Conservation (phyloP, 2,329 filamentous ascomycete species). For the Epichloe aotearoae region DNA sequence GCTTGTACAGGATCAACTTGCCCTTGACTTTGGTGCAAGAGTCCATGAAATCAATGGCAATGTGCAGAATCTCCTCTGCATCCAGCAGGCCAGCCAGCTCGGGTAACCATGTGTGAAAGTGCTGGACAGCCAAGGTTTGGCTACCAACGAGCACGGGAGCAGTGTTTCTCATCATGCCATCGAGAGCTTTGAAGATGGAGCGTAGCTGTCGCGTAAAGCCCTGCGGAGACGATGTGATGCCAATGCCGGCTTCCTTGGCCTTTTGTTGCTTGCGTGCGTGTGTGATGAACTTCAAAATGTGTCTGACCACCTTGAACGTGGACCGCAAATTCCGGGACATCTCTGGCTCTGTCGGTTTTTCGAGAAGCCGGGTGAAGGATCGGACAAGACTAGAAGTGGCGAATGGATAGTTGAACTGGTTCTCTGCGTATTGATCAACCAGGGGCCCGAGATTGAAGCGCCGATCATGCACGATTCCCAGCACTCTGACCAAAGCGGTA, state of each 20-base stretch:
- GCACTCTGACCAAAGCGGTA: conserved; percentile 72
- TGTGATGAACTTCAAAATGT: conserved; percentile 89
- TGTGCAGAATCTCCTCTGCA: conserved; percentile 75
- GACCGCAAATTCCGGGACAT: conserved; percentile 74
- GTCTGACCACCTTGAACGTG: conserved; percentile 87
- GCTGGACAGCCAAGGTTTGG: conserved; percentile 88
- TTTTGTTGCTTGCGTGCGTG: conserved; percentile 78
- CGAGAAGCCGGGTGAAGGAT: conserved; percentile 72
- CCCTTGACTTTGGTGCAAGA: conserved; percentile 79
- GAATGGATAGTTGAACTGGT: conserved; percentile 83
- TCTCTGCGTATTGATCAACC: conserved; percentile 83
- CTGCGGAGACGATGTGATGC: conserved; percentile 60
- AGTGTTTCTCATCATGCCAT: conserved; percentile 77
- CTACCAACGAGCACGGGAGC: conserved; percentile 81
- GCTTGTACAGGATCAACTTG: conserved; percentile 81
- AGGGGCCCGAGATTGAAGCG: conserved; percentile 84
- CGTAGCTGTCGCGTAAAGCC: conserved; percentile 73
- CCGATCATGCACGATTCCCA: conserved; percentile 88
- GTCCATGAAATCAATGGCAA: conserved; percentile 88
- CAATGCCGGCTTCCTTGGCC: conserved; percentile 76
- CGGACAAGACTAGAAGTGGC: conserved; percentile 78
- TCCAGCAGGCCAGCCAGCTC: conserved; percentile 67
- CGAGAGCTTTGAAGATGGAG: conserved; percentile 78
- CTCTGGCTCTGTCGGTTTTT: conserved; percentile 70
- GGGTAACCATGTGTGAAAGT: conserved; percentile 95